Conservation (phyloP, 2,329 filamentous ascomycete species). For the Apiospora sp. region DNA sequence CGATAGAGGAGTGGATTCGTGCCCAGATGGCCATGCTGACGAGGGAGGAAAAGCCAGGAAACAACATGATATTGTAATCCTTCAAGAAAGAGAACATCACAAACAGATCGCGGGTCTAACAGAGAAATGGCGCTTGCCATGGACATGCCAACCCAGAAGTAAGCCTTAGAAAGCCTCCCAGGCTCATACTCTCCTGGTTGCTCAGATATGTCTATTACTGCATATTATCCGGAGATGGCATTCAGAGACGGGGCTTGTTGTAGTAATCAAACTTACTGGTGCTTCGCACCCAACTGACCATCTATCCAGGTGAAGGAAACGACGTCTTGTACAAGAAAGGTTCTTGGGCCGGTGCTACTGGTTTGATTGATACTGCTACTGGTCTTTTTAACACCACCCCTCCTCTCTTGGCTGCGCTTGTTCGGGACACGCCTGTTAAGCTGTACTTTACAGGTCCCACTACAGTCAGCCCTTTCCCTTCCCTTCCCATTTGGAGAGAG, state of each 20-base stretch:
- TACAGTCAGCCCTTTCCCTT: background rate
- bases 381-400: background rate
- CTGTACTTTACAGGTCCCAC: slow-evolving; percentile 1
- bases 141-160: background rate
- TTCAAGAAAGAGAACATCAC: background rate
- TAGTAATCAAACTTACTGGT: slow-evolving; percentile 18
- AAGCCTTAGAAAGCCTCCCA: background rate
- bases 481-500: slow-evolving; percentile 2
- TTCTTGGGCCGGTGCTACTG: slow-evolving; percentile 3
- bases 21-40: background rate
- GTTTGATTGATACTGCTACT: slow-evolving; percentile 3
- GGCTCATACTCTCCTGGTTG: too few relatives aligned
- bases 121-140: background rate
- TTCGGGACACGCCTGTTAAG: background rate
- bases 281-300: slow-evolving; percentile 2
- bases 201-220: background rate
- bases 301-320: slow-evolving; percentile 15
- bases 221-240: background rate
- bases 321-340: slow-evolving; percentile 12
- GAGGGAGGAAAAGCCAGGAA: background rate
- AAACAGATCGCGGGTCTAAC: background rate
- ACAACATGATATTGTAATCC: slow-evolving; percentile 1
- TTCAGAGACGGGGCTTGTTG: slow-evolving; percentile 2
- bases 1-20: background rate
- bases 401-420: background rate